phyloP scores from a whole-genome alignment of 495 filamentous ascomycete species.

The Aspergillus saccharolyticus region DNA sequence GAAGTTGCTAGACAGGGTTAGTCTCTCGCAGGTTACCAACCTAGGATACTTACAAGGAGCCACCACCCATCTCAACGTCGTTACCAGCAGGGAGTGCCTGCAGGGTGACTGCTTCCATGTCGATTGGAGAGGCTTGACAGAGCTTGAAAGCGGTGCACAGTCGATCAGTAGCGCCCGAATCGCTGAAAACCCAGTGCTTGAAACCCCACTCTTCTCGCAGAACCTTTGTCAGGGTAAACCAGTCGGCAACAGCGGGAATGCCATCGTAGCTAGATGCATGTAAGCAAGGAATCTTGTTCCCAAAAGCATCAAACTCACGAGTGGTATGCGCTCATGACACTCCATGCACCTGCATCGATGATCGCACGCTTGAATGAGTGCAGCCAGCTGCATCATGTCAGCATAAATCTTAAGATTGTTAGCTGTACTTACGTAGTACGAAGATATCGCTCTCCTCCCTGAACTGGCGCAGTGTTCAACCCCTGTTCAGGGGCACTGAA shows the following conservation, averaged over 20 bases:
- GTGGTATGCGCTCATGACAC: slow-evolving; percentile 65
- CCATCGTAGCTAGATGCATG: slow-evolving; percentile 49
- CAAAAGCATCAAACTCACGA: slow-evolving; percentile 33
- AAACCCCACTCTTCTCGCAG: slow-evolving; percentile 66
- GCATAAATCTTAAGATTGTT: background rate
- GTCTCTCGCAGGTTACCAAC: background rate
- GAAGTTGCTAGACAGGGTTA: slow-evolving; percentile 45
- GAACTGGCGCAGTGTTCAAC: slow-evolving; percentile 62
- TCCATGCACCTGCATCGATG: slow-evolving; percentile 59
- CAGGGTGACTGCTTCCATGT: slow-evolving; percentile 52
- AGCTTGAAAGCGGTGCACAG: slow-evolving; percentile 58
- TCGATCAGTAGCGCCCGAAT: slow-evolving; percentile 63
- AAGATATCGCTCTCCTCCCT: slow-evolving; percentile 62
- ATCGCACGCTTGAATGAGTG: slow-evolving; percentile 63
- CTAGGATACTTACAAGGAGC: slow-evolving; percentile 45
- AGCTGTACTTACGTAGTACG: slow-evolving; percentile 47
- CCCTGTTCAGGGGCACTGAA: slow-evolving; percentile 64
- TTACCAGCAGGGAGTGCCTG: slow-evolving; percentile 60
- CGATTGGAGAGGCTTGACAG: slow-evolving; percentile 52
- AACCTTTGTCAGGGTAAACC: slow-evolving; percentile 59
- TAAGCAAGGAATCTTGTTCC: background rate
- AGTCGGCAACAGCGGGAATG: slow-evolving; percentile 55
- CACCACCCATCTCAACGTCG: slow-evolving; percentile 73
- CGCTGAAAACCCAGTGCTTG: slow-evolving; percentile 55
- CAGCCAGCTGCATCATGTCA: slow-evolving; percentile 41